Conservation (phyloP, 305 asterid genomes). For the Fraxinus latifolia region DNA sequence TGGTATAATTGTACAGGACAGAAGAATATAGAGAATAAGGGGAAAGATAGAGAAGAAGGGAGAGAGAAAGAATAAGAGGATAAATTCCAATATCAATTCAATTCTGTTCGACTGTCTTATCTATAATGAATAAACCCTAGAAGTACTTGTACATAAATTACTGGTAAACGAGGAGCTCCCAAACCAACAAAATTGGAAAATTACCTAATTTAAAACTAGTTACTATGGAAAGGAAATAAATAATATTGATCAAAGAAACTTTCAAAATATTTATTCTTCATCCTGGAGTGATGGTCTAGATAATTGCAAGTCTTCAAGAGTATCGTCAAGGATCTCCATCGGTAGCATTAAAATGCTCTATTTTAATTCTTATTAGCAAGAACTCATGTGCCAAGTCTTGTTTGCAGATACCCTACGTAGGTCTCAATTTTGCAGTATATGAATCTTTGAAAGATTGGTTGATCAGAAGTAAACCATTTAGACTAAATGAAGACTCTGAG, state of each 20-base stretch:
- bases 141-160: background rate
- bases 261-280: background rate
- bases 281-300: background rate
- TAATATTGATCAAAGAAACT: background rate
- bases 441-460: slow-evolving; percentile 91
- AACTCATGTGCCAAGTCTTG: background rate
- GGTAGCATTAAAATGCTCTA: background rate
- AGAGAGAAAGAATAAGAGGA: background rate
- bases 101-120: background rate
- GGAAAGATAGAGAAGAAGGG: background rate
- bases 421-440: slow-evolving; percentile 88
- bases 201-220: background rate
- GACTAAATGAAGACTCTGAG: slow-evolving; percentile 67
- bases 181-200: background rate
- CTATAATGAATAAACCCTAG: background rate
- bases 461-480: slow-evolving; percentile 53
- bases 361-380: background rate
- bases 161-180: background rate
- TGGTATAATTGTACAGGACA: background rate
- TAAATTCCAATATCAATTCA: background rate
- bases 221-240: background rate
- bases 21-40: background rate
- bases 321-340: background rate
- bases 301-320: background rate
- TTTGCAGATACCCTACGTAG: slow-evolving; percentile 86